A percentile compares a stretch with the other conserved stretches of the same genome.
phyloP scores from a whole-genome alignment of 2,329 filamentous ascomycete genomes.

The Aspergillus ibericus region DNA sequence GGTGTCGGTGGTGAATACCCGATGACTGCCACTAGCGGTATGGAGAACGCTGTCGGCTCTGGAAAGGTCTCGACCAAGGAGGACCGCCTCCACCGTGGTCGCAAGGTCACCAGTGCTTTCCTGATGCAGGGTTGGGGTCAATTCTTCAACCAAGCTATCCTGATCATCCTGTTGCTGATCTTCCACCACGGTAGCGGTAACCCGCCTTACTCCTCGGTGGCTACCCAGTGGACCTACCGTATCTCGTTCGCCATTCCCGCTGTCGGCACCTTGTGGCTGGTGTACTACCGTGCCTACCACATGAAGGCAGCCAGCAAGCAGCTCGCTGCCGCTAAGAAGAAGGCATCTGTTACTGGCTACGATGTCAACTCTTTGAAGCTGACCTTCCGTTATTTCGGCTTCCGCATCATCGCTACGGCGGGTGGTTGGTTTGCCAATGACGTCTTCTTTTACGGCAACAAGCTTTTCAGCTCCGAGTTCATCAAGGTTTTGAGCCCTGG shows the following conservation, averaged over 20 bases:
- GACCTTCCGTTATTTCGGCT: conserved; percentile 80
- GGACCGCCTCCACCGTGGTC: conserved; percentile 90
- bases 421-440: conserved; percentile 95
- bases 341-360: conserved; percentile 85
- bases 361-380: conserved; percentile 78
- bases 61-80: conserved; percentile 87
- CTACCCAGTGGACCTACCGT: conserved; percentile 87
- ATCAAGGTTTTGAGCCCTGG: conserved; percentile 75
- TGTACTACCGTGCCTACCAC: conserved; percentile 94
- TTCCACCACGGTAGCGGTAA: conserved; percentile 78
- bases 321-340: conserved; percentile 79
- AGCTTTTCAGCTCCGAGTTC: conserved; percentile 91
- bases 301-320: conserved; percentile 87
- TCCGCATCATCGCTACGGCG: conserved; percentile 80
- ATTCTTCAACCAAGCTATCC: conserved; percentile 85
- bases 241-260: conserved; percentile 90
- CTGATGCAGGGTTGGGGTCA: conserved; percentile 99
- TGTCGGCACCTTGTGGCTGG: conserved; percentile 86
- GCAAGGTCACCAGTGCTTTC: conserved; percentile 93
- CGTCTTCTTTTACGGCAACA: conserved; percentile 99
- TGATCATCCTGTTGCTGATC: conserved; percentile 82
- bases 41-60: conserved; percentile 84
- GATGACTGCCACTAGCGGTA: conserved; percentile 92
- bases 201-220: conserved; percentile 73
- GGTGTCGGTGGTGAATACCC: conserved; percentile 81